Base-by-base conservation (phyloP, 2,329 filamentous ascomycete species). In the Pyrenochaeta sp. region DNA sequence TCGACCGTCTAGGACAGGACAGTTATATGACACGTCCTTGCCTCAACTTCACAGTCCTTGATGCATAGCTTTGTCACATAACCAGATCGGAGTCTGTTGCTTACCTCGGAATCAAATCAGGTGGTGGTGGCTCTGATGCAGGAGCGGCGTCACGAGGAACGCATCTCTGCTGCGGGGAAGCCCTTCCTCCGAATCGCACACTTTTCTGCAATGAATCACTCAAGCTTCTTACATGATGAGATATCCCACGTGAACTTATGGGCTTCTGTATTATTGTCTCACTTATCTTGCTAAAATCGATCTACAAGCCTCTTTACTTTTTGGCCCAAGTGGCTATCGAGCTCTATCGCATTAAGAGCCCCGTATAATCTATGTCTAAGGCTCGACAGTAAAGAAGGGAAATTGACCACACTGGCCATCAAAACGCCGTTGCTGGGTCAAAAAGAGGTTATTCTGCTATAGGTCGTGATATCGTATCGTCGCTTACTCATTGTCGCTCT, bases 401-500 rank as follows among this genome's bases (percentile, higher is more conserved):
- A 60, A 62, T 22, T 60, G 39, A 56, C 32, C 44, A 56, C 50
- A 48, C 55, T 56, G 40, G 39, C 46, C 32, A 46, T 58, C 55
- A 58, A 36, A 71, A 72, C 67, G 66, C 69, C 69, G 28, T 58
- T 59, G 43, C 32, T 22, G 28, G 46, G 45, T 52, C 51, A 46
- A 39, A 49, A 34, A 48, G 47, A 59, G 46, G 50, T 59, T 58
- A 52, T 47, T 57, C 58, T 66, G 62, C 58, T 65, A 59, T 59
- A 61, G 59, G 56, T 65, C 59, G 54, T 62, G 54, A 64, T 54
- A 51, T 66, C 66, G 48, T 62, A 28, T 61, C 52, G 44, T 57
- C 51, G 34, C 51, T 62, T 73, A 73, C 62, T 74, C 68, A 52
- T 68, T 68, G 61, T 72, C 72, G 54, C 66, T 72, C 51, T 75